Conservation (phyloP, 169 alveolate species). For the Plasmodium falciparum region DNA sequence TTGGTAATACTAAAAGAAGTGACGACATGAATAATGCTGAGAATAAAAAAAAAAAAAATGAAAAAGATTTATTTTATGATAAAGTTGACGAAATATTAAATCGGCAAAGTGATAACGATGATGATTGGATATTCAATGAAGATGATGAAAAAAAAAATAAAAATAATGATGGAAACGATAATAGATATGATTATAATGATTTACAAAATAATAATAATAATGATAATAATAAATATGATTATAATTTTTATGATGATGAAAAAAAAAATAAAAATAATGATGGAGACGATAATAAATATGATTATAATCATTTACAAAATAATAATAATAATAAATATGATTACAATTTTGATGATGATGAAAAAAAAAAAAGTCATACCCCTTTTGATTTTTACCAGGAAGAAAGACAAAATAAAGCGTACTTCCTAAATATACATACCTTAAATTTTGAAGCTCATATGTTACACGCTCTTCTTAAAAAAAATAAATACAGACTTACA, state of each 20-base stretch:
- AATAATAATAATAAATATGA: neutral
- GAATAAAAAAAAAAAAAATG: neutral
- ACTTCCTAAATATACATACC: neutral
- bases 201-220: neutral
- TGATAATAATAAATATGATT: neutral
- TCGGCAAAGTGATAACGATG: neutral
- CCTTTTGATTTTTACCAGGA: neutral
- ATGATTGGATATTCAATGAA: conserved; percentile 51
- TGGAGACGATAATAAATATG: neutral
- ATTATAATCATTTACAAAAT: neutral
- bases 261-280: neutral
- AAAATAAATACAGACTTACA: conserved; percentile 30
- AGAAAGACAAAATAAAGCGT: neutral
- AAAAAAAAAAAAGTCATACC: neutral
- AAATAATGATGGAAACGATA: too few relatives aligned
- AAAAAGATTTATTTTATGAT: conserved; percentile 20
- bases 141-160: neutral
- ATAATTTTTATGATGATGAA: neutral
- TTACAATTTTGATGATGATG: neutral
- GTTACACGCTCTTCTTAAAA: conserved; percentile 19
- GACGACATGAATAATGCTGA: too few relatives aligned
- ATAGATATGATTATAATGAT: too few relatives aligned
- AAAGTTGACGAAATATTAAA: conserved; percentile 56
- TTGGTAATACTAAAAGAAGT: too few relatives aligned
- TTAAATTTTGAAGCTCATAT: conserved; percentile 3